phyloP scores from a whole-genome alignment of 2,329 filamentous ascomycete genomes.

The Penicillium expansum region DNA sequence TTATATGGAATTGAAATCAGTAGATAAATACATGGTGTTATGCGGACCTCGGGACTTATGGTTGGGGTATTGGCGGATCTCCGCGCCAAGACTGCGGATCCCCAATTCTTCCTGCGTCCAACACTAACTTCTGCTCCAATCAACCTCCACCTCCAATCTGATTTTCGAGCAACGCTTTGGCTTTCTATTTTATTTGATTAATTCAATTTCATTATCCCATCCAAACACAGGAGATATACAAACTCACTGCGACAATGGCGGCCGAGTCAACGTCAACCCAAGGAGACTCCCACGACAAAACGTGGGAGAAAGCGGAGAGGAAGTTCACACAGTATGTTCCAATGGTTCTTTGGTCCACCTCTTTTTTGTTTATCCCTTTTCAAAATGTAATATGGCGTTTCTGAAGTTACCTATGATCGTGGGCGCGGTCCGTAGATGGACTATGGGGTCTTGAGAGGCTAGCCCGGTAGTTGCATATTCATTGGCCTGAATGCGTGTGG shows the following conservation, averaged over 20 bases:
- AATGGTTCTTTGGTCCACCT: background rate
- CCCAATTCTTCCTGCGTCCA: constrained; percentile 22
- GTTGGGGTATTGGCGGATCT: constrained; percentile 37
- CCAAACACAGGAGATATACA: background rate
- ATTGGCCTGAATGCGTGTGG: background rate
- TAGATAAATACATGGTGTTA: background rate
- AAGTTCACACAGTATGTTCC: constrained; percentile 62
- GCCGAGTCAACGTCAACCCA: constrained; percentile 17
- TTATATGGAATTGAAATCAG: background rate
- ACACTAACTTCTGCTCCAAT: constrained; percentile 19
- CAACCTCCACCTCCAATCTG: constrained; percentile 19
- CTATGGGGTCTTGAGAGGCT: background rate
- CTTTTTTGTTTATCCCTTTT: background rate
- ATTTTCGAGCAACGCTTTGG: background rate
- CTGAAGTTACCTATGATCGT: background rate
- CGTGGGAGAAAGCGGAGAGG: constrained; percentile 55
- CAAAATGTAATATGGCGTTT: background rate
- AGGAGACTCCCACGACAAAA: constrained; percentile 43
- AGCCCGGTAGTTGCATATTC: background rate
- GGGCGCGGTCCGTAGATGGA: background rate
- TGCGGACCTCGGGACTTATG: background rate
- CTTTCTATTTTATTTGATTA: background rate
- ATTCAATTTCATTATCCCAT: background rate
- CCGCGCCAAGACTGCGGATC: constrained; percentile 28
- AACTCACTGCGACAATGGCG: constrained; percentile 18